phyloP scores from a whole-genome alignment of 2,329 filamentous ascomycete genomes.

The Parastagonospora nodorum region DNA sequence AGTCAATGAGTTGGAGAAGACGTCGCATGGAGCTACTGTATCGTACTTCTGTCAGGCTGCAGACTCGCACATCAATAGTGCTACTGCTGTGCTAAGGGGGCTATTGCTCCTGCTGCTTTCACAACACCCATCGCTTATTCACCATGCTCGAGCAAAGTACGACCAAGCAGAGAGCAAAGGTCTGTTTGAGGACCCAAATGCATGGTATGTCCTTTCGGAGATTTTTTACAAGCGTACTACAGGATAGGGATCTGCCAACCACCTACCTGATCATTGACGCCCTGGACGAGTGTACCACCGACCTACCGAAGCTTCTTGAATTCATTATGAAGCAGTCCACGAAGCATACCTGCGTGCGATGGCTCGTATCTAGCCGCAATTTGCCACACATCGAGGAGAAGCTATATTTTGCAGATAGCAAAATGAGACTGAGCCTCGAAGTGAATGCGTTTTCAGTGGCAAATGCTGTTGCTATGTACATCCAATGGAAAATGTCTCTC shows the following conservation, averaged over 20 bases:
- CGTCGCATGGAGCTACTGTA: neutral
- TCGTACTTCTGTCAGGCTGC: neutral
- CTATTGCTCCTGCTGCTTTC: neutral
- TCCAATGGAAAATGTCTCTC: slow-evolving; percentile 39
- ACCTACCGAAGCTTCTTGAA: neutral
- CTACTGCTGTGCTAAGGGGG: neutral
- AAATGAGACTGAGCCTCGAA: slow-evolving; percentile 35
- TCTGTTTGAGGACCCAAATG: slow-evolving; percentile 39
- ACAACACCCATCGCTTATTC: neutral
- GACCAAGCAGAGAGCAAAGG: neutral
- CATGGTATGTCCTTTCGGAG: slow-evolving; percentile 4
- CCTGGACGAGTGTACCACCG: neutral
- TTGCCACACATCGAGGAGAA: slow-evolving; percentile 39
- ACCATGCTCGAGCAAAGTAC: neutral
- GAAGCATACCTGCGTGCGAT: slow-evolving; percentile 1
- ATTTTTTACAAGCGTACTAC: slow-evolving; percentile 50
- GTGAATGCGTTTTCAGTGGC: slow-evolving; percentile 43
- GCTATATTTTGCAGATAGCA: slow-evolving; percentile 24
- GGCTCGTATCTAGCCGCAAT: slow-evolving; percentile 22
- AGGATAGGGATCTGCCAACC: neutral
- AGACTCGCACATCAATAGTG: neutral
- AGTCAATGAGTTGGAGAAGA: neutral
- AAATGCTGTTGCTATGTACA: slow-evolving; percentile 45
- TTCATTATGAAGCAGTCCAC: neutral
- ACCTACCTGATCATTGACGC: neutral